These are phyloP conservation scores for Perkinsus marinus DNA, from an alignment of 169 alveolate species.

Conservation along the genomic window DNA sequence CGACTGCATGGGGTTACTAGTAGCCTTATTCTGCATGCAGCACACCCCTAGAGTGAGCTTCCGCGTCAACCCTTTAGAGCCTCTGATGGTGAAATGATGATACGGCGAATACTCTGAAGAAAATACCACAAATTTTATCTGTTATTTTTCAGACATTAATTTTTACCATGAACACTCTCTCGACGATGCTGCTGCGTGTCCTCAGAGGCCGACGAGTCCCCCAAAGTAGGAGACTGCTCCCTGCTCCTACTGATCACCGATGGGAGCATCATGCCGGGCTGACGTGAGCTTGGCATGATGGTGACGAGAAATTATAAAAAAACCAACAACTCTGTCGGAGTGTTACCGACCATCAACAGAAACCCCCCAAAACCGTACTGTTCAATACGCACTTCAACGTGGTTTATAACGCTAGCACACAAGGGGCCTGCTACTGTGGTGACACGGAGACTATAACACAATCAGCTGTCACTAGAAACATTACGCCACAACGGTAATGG, in stretches of 20 bases:
- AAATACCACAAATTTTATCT: too few relatives aligned
- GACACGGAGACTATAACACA: too few relatives aligned
- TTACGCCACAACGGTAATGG: too few relatives aligned
- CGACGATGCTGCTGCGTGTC: conserved; percentile 20
- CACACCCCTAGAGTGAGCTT: conserved; percentile 65
- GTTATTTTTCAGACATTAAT: too few relatives aligned
- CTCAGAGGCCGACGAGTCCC: conserved; percentile 22
- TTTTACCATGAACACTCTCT: background rate
- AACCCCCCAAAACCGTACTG: too few relatives aligned
- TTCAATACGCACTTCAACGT: too few relatives aligned
- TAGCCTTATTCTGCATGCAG: conserved; percentile 72
- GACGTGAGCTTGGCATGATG: background rate
- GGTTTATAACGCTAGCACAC: too few relatives aligned
- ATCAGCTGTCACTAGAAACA: too few relatives aligned
- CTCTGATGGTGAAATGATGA: conserved; percentile 7
- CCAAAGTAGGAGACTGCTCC: background rate
- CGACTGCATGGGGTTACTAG: conserved; percentile 67
- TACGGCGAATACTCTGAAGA: background rate
- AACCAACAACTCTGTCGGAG: too few relatives aligned
- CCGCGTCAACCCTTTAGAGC: conserved; percentile 27
- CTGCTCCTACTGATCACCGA: background rate
- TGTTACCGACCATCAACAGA: too few relatives aligned
- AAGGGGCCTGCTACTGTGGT: too few relatives aligned
- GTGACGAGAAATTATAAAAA: background rate
- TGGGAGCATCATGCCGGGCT: background rate